A percentile compares a stretch with the other conserved stretches of the same genome.
phyloP scores from a whole-genome alignment of 805 yeast species.

The Candida chauliodis region DNA sequence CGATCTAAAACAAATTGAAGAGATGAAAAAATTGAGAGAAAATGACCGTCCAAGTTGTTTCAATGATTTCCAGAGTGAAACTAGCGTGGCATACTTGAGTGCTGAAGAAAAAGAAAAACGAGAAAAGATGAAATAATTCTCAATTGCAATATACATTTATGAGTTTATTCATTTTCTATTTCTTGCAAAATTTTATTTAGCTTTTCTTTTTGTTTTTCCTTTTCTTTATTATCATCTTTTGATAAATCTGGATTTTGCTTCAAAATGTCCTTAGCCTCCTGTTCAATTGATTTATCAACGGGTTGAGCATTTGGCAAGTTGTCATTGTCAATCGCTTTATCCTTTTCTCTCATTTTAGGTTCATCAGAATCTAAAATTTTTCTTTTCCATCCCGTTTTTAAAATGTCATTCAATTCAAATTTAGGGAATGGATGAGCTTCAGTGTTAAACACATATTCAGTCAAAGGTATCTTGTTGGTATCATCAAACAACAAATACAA shows the following conservation, averaged over 20 bases:
- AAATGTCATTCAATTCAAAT: slow-evolving; percentile 47
- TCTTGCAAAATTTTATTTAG: slow-evolving; percentile 17
- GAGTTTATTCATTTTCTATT: slow-evolving; percentile 7
- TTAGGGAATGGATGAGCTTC: slow-evolving; percentile 94
- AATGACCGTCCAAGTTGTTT: slow-evolving; percentile 1
- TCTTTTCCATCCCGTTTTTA: slow-evolving; percentile 63
- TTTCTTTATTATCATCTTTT: slow-evolving; percentile 18
- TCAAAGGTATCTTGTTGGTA: slow-evolving; percentile 58
- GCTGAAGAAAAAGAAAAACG: slow-evolving; percentile 4
- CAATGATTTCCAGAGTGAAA: slow-evolving; percentile 4
- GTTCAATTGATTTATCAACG: slow-evolving; percentile 33
- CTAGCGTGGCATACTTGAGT: slow-evolving; percentile 4
- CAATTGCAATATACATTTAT: background rate
- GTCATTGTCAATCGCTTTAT: slow-evolving; percentile 20
- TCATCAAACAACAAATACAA: slow-evolving; percentile 75
- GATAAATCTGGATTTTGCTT: slow-evolving; percentile 31
- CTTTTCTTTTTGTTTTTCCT: slow-evolving; percentile 25
- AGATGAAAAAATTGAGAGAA: slow-evolving; percentile 2
- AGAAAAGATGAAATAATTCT: background rate
- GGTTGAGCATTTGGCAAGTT: slow-evolving; percentile 39
- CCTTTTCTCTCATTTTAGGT: slow-evolving; percentile 15
- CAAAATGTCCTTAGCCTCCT: slow-evolving; percentile 32
- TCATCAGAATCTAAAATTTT: slow-evolving; percentile 17
- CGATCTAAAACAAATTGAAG: slow-evolving; percentile 5
- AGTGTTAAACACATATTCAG: slow-evolving; percentile 76